Evolutionary conservation across 805 yeast genomes (phyloP), one percentile per base, ranked within the genome.

Genomic region (Starmerella tilneyi): DNA sequence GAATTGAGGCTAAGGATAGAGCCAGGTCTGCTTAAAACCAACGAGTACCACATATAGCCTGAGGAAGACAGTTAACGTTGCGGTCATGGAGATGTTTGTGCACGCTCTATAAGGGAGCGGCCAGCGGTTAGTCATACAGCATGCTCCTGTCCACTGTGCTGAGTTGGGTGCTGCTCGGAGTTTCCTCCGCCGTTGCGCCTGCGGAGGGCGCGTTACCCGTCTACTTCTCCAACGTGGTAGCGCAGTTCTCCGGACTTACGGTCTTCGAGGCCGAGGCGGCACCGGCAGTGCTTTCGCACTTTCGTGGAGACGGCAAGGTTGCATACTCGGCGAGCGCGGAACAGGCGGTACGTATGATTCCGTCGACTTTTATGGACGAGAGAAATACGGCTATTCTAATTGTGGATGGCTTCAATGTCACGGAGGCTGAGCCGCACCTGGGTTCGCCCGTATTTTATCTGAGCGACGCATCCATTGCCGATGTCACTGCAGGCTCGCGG

Each of bases 241-340:
- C 49, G 1, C 38, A 13, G 17, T 39, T 41, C 3, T 46, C 48
- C 9, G 43, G 50, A 4, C 20, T 32, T 17, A 33, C 38, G 12
- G 41, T 41, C 17, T 46, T 54, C n/a, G 50, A 36, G 3, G 33
- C 44, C 12, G 45, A 28, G 19, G 30, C 17, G 15, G 50, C 40
- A 17, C 41, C 48, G 5, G 48, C 47, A 17, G 47, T 51, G 17
- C 46, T 46, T 29, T 43, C 54, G 28, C 56, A 55, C 47, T 55
- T 53, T 41, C 31, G 49, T 5, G 58, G 57, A 26, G 50, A 46
- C 26, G 46, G 47, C 42, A 9, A 4, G 23, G 45, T 17, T 13
- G 30, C 34, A 13, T 15, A 37, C 9, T 5, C 45, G 13, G 49
- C 24, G 34, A 46, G 24, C 30, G 43, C 23, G 21, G 44, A 40